Conservation (phyloP, 306 rosid species). For the Inga leiocalycina region DNA sequence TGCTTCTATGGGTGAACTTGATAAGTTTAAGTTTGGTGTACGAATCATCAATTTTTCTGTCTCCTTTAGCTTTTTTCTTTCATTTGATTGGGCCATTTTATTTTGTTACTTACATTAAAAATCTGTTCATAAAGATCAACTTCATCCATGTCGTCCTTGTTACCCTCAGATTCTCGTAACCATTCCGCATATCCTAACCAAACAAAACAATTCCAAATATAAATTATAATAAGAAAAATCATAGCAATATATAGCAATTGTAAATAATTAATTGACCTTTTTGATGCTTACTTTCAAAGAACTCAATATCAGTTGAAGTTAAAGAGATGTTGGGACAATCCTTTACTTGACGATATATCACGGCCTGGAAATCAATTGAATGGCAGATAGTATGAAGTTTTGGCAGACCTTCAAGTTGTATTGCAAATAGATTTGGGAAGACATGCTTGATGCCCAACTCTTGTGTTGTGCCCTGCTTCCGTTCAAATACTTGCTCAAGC, state of each 20-base stretch:
- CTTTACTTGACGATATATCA: neutral
- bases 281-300: neutral
- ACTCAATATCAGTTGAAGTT: neutral
- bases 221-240: too few species aligned
- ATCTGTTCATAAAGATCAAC: too few species aligned
- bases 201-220: too few species aligned
- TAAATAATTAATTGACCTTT: neutral
- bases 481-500: neutral
- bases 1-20: too few species aligned
- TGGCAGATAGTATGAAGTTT: neutral
- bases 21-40: too few species aligned
- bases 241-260: neutral
- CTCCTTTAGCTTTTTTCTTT: too few species aligned
- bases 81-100: too few species aligned
- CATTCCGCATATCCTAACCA: too few species aligned
- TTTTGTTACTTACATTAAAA: too few species aligned
- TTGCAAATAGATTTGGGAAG: neutral
- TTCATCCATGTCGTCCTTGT: too few species aligned
- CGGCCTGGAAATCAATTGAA: neutral
- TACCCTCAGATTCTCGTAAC: too few species aligned
- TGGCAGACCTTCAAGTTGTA: neutral
- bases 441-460: neutral
- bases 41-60: too few species aligned
- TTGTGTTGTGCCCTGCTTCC: neutral
- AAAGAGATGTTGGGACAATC: slow-evolving; percentile 9